Evolutionary conservation across 2,329 filamentous ascomycete species (phyloP).

Genomic region (Alternaria infectoria): DNA sequence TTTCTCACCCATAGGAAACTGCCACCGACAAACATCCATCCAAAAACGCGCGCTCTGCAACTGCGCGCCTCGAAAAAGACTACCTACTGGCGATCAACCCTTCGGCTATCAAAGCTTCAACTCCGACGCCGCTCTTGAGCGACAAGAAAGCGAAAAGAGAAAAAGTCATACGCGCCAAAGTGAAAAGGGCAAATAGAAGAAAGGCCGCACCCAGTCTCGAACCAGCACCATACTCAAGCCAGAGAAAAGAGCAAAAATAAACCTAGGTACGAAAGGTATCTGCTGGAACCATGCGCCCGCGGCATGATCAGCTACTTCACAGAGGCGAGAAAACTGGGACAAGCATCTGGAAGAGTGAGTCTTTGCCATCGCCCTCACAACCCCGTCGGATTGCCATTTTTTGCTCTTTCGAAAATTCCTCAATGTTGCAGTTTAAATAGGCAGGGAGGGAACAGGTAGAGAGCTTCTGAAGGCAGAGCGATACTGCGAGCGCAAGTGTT

Average conservation of each 20-base stretch:
- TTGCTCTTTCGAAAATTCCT: background rate
- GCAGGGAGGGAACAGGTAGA: background rate
- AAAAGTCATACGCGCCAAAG: background rate
- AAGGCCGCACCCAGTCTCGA: background rate
- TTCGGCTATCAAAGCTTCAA: background rate
- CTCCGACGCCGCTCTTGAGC: background rate
- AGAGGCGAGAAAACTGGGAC: background rate
- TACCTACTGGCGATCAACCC: background rate
- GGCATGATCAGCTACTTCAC: slow-evolving; percentile 1
- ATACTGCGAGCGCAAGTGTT: background rate
- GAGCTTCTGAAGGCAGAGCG: background rate
- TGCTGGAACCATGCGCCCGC: background rate
- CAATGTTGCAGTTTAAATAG: background rate
- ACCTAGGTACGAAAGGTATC: background rate
- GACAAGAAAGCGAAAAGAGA: background rate
- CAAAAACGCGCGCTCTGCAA: background rate
- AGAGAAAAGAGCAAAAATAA: background rate
- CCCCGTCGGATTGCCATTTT: background rate
- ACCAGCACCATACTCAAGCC: background rate
- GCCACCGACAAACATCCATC: background rate
- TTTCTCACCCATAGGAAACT: background rate
- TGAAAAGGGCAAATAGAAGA: background rate
- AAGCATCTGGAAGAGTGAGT: background rate
- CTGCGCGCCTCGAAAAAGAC: background rate
- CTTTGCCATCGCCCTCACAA: background rate